phyloP scores from a whole-genome alignment of 2,329 filamentous ascomycete species.

The Aspergillus clavatus region DNA sequence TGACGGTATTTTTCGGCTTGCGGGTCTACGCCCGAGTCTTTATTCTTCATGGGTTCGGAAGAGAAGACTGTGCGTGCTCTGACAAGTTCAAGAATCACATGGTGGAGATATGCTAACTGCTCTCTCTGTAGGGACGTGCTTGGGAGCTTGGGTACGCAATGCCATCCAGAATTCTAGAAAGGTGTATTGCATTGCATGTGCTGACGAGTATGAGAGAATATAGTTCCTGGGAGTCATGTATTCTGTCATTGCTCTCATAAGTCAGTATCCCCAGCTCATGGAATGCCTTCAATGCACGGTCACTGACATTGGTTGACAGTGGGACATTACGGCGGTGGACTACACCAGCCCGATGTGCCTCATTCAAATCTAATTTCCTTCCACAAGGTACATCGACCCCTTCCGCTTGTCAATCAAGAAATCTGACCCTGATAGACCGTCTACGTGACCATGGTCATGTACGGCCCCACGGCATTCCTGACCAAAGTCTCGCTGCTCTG shows the following conservation, averaged over 20 bases:
- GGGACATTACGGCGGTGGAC: slow-evolving; percentile 35
- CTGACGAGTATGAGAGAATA: background rate
- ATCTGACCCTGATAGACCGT: slow-evolving; percentile 27
- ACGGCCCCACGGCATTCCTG: slow-evolving; percentile 42
- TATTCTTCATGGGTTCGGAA: slow-evolving; percentile 20
- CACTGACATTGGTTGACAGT: slow-evolving; percentile 16
- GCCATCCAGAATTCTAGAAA: background rate
- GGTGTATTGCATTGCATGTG: background rate
- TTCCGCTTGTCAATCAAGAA: too few species aligned
- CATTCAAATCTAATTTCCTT: slow-evolving; percentile 28
- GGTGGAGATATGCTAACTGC: too few species aligned
- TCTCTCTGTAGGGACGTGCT: slow-evolving; percentile 15
- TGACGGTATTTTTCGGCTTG: slow-evolving; percentile 23
- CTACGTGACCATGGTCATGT: slow-evolving; percentile 44
- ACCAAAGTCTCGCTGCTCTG: slow-evolving; percentile 44
- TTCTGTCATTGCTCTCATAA: slow-evolving; percentile 21
- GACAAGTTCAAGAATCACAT: too few species aligned
- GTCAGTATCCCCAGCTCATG: slow-evolving; percentile 10
- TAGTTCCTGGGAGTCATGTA: slow-evolving; percentile 21
- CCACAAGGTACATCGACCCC: too few species aligned
- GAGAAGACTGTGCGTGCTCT: slow-evolving; percentile 25
- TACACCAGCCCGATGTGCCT: slow-evolving; percentile 33
- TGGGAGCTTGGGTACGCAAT: slow-evolving; percentile 13
- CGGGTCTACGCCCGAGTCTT: slow-evolving; percentile 22
- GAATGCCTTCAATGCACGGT: background rate